These are phyloP conservation scores for Aphanomyces stellatus DNA, from an alignment of 352 stramenopile genomes.

Conservation along the genomic window DNA sequence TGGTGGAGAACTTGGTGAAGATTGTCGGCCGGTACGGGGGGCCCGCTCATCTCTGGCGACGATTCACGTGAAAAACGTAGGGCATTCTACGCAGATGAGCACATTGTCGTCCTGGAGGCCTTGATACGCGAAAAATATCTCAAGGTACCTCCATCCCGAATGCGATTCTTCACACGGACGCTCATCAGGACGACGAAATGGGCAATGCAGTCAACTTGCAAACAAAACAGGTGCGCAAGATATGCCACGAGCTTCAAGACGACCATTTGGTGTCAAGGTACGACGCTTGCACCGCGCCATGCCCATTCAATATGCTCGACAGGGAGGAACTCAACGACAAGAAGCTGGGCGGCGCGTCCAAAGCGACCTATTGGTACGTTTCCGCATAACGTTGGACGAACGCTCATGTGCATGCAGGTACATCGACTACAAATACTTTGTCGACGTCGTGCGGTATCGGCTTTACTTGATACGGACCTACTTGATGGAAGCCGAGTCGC, in stretches of 20 bases:
- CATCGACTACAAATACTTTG: slow-evolving; percentile 90
- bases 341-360: slow-evolving; percentile 67
- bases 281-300: slow-evolving; percentile 17
- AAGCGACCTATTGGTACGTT: slow-evolving; percentile 72
- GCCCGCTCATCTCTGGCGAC: slow-evolving; percentile 25
- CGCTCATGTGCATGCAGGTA: slow-evolving; percentile 29
- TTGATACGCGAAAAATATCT: slow-evolving; percentile 83
- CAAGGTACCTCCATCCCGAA: too few species aligned
- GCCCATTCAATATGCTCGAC: background rate
- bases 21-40: background rate
- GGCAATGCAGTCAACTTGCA: slow-evolving; percentile 80
- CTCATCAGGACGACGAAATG: slow-evolving; percentile 74
- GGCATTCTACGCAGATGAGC: slow-evolving; percentile 84
- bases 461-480: slow-evolving; percentile 84
- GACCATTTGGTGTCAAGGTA: slow-evolving; percentile 82
- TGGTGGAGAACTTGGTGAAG: slow-evolving; percentile 1
- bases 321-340: slow-evolving; percentile 87
- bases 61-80: slow-evolving; percentile 25
- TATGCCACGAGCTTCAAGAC: slow-evolving; percentile 82
- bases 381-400: background rate
- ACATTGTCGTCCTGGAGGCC: slow-evolving; percentile 77
- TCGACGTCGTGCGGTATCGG: slow-evolving; percentile 82
- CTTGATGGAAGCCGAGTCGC: slow-evolving; percentile 74
- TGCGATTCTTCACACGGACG: too few species aligned
- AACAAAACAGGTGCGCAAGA: slow-evolving; percentile 82